Conservation (phyloP, 1,284 basidiomycete genomes). For the Lignosus rhinocerotis region DNA sequence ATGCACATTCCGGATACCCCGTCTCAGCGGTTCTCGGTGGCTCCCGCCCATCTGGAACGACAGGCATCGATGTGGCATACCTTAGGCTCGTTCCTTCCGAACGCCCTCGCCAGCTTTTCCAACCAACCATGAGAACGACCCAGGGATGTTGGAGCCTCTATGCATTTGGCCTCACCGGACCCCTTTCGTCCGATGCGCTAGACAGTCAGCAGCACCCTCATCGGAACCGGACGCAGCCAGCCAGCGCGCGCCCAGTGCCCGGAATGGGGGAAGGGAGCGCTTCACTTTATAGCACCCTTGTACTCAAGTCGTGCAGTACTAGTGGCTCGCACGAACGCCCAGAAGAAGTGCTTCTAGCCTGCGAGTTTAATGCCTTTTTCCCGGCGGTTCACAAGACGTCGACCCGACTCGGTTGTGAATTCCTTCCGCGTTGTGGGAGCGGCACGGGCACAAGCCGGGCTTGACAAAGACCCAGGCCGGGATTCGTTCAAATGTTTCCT, state of each 20-base stretch:
- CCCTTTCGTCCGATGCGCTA: neutral
- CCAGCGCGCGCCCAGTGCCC: neutral
- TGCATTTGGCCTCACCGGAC: neutral
- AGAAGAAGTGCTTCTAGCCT: neutral
- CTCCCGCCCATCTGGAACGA: neutral
- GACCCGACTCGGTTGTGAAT: neutral
- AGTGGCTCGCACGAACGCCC: neutral
- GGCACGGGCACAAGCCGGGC: neutral
- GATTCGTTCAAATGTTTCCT: neutral
- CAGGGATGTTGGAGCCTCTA: neutral
- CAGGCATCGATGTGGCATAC: neutral
- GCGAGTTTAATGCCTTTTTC: neutral
- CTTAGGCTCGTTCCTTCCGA: neutral
- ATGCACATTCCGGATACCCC: neutral
- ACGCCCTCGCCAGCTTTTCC: neutral
- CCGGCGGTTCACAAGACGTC: neutral
- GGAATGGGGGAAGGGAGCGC: neutral
- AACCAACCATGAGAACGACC: neutral
- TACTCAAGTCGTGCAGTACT: neutral
- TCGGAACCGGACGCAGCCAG: neutral
- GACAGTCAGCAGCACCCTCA: neutral
- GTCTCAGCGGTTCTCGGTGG: neutral
- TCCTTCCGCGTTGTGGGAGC: neutral
- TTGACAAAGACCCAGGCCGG: neutral
- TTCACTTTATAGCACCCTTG: neutral